phyloP scores from a whole-genome alignment of 2,329 filamentous ascomycete genomes.

The Plectosphaerella cucumerina region DNA sequence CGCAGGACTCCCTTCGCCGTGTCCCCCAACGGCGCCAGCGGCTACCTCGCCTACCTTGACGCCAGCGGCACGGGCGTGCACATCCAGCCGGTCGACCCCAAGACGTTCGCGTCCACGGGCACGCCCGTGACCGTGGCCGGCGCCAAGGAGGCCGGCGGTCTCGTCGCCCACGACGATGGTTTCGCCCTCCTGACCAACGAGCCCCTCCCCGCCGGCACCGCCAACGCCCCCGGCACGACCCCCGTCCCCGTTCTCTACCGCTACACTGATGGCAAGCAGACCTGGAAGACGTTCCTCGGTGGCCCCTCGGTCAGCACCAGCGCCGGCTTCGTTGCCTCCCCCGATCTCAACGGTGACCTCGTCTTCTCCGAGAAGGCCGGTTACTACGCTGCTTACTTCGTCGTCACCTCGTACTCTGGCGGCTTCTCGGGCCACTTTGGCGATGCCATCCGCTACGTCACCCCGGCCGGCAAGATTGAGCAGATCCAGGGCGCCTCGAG shows the following conservation, averaged over 20 bases:
- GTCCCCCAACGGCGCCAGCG: conserved; percentile 54
- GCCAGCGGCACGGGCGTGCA: conserved; percentile 50
- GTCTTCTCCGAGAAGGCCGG: conserved; percentile 52
- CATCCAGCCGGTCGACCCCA: conserved; percentile 51
- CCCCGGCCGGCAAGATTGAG: conserved; percentile 45
- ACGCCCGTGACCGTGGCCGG: conserved; percentile 45
- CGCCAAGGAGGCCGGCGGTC: conserved; percentile 55
- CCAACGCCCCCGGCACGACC: conserved; percentile 41
- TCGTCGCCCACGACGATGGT: conserved; percentile 59
- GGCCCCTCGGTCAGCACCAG: conserved; percentile 47
- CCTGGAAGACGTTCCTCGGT: conserved; percentile 56
- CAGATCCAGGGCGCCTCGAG: conserved; percentile 48
- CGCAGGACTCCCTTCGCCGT: conserved; percentile 59
- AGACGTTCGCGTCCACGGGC: conserved; percentile 50
- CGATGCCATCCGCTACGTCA: conserved; percentile 42
- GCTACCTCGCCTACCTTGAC: conserved; percentile 58
- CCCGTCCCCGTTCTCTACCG: conserved; percentile 57
- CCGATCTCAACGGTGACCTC: conserved; percentile 59
- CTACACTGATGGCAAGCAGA: conserved; percentile 49
- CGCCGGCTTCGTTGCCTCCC: conserved; percentile 44
- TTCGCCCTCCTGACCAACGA: conserved; percentile 61
- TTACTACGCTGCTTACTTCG: conserved; percentile 59
- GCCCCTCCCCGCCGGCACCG: conserved; percentile 42
- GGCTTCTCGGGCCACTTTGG: conserved; percentile 52
- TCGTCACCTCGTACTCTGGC: conserved; percentile 55